Conservation (phyloP, 2,329 filamentous ascomycete species). For the Cladosporium sphaerospermum region DNA sequence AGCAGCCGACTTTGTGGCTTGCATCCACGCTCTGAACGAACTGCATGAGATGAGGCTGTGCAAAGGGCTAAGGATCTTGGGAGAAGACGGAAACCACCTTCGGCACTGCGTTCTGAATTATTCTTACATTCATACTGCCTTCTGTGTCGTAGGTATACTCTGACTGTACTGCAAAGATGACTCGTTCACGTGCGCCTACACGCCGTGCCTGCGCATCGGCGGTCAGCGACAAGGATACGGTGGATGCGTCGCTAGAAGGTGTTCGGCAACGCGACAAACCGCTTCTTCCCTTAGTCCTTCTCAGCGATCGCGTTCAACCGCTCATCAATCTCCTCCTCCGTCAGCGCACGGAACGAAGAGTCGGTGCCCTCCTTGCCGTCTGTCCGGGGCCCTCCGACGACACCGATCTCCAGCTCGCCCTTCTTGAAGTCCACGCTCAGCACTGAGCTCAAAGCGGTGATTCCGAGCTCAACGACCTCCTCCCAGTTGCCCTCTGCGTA, state of each 20-base stretch:
- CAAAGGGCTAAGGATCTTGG: neutral
- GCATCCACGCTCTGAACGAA: neutral
- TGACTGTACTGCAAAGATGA: slow-evolving; percentile 8
- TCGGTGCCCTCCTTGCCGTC: slow-evolving; percentile 81
- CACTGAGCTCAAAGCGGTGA: slow-evolving; percentile 90
- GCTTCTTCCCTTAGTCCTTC: slow-evolving; percentile 67
- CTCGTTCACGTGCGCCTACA: slow-evolving; percentile 1
- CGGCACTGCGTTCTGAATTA: slow-evolving; percentile 1
- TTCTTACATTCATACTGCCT: slow-evolving; percentile 4
- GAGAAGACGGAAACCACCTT: neutral
- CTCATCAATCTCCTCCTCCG: slow-evolving; percentile 97
- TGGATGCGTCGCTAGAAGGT: neutral
- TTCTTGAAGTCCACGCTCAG: slow-evolving; percentile 99
- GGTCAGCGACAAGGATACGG: neutral
- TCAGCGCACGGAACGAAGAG: slow-evolving; percentile 76
- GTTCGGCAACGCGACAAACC: no score
- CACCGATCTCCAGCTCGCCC: slow-evolving; percentile 94
- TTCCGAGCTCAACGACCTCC: slow-evolving; percentile 94
- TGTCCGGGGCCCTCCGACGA: slow-evolving; percentile 78
- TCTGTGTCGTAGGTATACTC: slow-evolving; percentile 9
- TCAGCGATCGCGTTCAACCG: slow-evolving; percentile 95
- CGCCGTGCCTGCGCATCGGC: neutral
- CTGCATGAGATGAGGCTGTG: slow-evolving; percentile 8
- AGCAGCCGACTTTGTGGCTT: slow-evolving; percentile 7
- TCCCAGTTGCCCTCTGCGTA: slow-evolving; percentile 87